phyloP scores from a whole-genome alignment of 1,284 basidiomycete genomes.

The Pascua guehoae region DNA sequence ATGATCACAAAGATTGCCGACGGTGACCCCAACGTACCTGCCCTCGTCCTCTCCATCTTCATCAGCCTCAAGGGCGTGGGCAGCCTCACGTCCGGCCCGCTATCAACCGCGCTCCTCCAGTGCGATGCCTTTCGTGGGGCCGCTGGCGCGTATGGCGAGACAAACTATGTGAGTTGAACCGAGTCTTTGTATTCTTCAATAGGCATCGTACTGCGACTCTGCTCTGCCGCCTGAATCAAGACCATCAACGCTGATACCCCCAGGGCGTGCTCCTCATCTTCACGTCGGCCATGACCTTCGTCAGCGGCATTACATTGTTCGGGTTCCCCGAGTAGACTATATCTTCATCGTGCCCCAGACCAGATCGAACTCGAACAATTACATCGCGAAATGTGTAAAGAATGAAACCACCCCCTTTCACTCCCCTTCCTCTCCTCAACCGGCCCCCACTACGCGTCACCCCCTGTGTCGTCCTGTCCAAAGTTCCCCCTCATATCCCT shows the following conservation, averaged over 20 bases:
- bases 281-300: constrained; percentile 23
- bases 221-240: no score
- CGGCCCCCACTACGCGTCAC: no score
- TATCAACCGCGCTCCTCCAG: constrained; percentile 29
- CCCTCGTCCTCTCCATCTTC: constrained; percentile 39
- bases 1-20: constrained; percentile 33
- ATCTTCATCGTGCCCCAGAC: no score
- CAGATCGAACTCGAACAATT: no score
- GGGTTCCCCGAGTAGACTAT: background rate
- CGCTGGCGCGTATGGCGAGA: constrained; percentile 28
- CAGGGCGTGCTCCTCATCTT: constrained; percentile 31
- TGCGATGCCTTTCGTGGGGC: constrained; percentile 14
- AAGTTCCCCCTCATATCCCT: no score
- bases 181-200: no score
- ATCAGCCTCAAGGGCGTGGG: constrained; percentile 40
- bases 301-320: background rate
- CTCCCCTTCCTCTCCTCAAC: no score
- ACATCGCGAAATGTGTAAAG: no score
- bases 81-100: constrained; percentile 31
- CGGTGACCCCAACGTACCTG: constrained; percentile 39
- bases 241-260: constrained; percentile 1
- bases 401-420: no score
- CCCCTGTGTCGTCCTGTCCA: no score
- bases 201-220: no score
- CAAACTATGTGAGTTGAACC: constrained; percentile 9